Evolutionary conservation across 1,139 yeast species (phyloP), one percentile per base, ranked within the genome.

Genomic region (Suhomyces chickasaworum): DNA sequence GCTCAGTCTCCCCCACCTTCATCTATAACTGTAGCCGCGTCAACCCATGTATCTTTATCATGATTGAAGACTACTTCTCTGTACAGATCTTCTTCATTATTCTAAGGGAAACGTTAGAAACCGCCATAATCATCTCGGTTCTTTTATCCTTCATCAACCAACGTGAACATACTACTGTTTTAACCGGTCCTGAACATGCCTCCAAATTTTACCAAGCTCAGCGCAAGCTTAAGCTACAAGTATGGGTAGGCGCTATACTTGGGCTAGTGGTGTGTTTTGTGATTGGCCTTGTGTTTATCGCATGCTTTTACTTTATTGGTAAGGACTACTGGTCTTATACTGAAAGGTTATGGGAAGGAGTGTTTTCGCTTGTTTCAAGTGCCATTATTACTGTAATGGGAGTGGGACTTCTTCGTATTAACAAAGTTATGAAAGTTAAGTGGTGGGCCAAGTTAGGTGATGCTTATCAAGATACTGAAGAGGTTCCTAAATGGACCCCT

Each of bases 261-360:
- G 97, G 97, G 16, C 71, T 90, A 17, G 64, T 80, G 3, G 74
- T 89, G n/a, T 90, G 97, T 70, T 59, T 88, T 35, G 62, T 83
- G 7, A 79, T 90, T 39, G 97, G 97, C 41, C 81, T 84, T 32
- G 76, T 83, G 21, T 87, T 90, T 65, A 81, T 90, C 42, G 76
- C 81, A 49, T 80, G 86, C 33, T 90, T 90, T 71, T 89, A 89
- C 63, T 68, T 85, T 43, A 71, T 88, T 45, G 91, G 95, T 32
- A 81, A 80, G 49, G 93, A 90, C 68, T 78, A 87, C 50, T 89
- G 95, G 86, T 82, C 91, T 20, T 72, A 77, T 46, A 81, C 97
- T 1, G 97, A 90, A 64, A 80, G 95, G 58, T 65, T 89, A 39
- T 90, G 97, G 97, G 97, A 90, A 69, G 97, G 96, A 39, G 69